These are phyloP conservation scores for Cladosporium sp. DNA, from an alignment of 2,329 filamentous ascomycete species.

Conservation along the genomic window DNA sequence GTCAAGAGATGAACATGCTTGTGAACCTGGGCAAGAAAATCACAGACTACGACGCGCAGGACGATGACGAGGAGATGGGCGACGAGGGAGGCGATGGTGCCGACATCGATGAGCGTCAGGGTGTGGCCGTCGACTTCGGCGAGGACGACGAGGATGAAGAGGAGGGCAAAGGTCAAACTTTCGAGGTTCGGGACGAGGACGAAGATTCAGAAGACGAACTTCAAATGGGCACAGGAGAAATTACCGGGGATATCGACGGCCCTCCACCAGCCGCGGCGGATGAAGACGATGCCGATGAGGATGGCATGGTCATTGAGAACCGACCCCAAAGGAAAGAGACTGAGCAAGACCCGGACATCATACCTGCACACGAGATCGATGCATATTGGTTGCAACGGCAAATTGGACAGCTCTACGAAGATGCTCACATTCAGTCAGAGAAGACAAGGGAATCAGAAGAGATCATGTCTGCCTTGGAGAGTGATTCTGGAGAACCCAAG, in stretches of 20 bases:
- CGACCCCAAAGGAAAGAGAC: slow-evolving; percentile 53
- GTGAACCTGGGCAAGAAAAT: slow-evolving; percentile 98
- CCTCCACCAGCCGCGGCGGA: slow-evolving; percentile 47
- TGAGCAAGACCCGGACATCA: slow-evolving; percentile 56
- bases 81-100: slow-evolving; percentile 65
- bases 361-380: slow-evolving; percentile 88
- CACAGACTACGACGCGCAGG: slow-evolving; percentile 94
- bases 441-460: slow-evolving; percentile 84
- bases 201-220: slow-evolving; percentile 71
- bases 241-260: slow-evolving; percentile 44
- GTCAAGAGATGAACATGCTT: slow-evolving; percentile 95
- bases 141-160: slow-evolving; percentile 81
- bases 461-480: slow-evolving; percentile 73
- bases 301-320: slow-evolving; percentile 82
- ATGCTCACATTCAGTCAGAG: slow-evolving; percentile 89
- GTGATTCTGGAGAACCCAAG: slow-evolving; percentile 75
- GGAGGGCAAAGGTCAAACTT: slow-evolving; percentile 71
- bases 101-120: slow-evolving; percentile 90
- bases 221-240: slow-evolving; percentile 41
- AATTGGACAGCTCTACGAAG: slow-evolving; percentile 82
- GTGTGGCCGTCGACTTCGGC: slow-evolving; percentile 96
- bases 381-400: slow-evolving; percentile 96
- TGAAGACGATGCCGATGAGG: slow-evolving; percentile 63
- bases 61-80: slow-evolving; percentile 87
- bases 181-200: slow-evolving; percentile 83